Evolutionary conservation across 441 rosid species (phyloP).

Genomic region (Bruguiera hainesii): DNA sequence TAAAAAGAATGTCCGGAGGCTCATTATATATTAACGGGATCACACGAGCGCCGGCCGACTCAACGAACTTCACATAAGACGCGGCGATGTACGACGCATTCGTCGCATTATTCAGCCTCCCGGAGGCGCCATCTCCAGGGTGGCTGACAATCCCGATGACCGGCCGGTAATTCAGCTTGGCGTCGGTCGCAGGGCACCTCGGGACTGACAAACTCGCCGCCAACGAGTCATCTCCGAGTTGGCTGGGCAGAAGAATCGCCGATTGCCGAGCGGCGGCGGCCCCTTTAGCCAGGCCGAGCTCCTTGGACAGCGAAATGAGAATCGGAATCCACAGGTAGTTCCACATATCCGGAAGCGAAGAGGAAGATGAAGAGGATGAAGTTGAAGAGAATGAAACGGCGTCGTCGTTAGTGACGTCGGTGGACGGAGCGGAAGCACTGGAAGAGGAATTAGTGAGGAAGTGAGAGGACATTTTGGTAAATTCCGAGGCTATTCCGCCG

Average conservation of each 20-base stretch:
- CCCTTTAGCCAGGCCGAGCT: constrained; percentile 29
- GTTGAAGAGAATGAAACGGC: constrained; percentile 22
- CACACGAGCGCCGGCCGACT: constrained; percentile 90
- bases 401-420: constrained; percentile 31
- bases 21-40: constrained; percentile 81
- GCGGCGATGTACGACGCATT: constrained; percentile 70
- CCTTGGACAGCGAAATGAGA: constrained; percentile 44
- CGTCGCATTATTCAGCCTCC: constrained; percentile 56
- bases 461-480: constrained; percentile 35
- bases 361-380: constrained; percentile 14
- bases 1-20: constrained; percentile 52
- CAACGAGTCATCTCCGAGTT: constrained; percentile 21
- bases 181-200: constrained; percentile 44
- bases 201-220: constrained; percentile 12
- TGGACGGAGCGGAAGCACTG: constrained; percentile 17
- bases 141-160: constrained; percentile 81
- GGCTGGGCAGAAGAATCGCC: constrained; percentile 41
- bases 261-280: constrained; percentile 17
- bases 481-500: not conserved
- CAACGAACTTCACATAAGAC: constrained; percentile 87
- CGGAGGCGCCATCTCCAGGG: constrained; percentile 91
- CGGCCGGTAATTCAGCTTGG: constrained; percentile 59
- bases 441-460: constrained; percentile 34
- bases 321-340: constrained; percentile 53
- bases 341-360: constrained; percentile 35